Evolutionary conservation across 495 filamentous ascomycete genomes (phyloP).

Genomic region (Neurospora tetrasperma): DNA sequence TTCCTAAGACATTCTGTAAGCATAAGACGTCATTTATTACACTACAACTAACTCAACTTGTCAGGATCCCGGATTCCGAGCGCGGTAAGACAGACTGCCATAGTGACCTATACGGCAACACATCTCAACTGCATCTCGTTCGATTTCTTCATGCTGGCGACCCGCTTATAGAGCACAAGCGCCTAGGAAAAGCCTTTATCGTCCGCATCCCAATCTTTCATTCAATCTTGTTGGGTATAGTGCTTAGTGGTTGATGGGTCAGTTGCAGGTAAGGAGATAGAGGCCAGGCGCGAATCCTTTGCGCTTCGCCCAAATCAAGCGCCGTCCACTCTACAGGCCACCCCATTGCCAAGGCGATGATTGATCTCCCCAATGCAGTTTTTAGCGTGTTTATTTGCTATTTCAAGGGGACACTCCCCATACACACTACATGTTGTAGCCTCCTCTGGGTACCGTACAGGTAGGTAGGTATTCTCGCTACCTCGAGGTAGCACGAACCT

Average conservation of each 20-base stretch:
- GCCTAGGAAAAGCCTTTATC: background rate
- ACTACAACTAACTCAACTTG: background rate
- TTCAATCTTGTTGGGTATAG: background rate
- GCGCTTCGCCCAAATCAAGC: background rate
- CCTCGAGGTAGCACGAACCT: background rate
- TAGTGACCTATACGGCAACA: background rate
- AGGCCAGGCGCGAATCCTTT: background rate
- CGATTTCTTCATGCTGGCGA: background rate
- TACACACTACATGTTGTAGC: background rate
- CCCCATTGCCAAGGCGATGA: background rate
- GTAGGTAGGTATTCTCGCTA: background rate
- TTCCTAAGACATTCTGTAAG: background rate
- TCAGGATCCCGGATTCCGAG: background rate
- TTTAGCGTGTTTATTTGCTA: background rate
- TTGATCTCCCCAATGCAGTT: background rate
- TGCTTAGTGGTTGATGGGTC: background rate
- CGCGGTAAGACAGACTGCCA: background rate
- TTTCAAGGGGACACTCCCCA: background rate
- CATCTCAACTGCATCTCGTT: background rate
- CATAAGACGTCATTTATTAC: background rate
- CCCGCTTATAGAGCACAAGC: background rate
- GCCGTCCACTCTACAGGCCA: background rate
- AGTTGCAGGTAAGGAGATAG: background rate
- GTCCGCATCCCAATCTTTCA: background rate
- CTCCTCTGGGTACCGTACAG: background rate